Conservation (phyloP, 2,329 filamentous ascomycete species). For the Helminthosporium solani region DNA sequence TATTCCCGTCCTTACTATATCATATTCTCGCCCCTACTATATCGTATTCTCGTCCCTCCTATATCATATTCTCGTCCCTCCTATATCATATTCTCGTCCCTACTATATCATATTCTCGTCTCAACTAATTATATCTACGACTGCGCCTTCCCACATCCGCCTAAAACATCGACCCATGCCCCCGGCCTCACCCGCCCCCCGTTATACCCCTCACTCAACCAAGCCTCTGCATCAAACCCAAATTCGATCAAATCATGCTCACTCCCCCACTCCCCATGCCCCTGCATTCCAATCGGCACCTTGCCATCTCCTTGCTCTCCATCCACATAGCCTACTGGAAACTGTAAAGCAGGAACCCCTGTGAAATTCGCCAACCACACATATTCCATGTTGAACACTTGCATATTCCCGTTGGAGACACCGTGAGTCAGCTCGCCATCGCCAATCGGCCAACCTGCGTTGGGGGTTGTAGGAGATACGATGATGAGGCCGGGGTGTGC, state of each 20-base stretch:
- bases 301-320: slow-evolving; percentile 59
- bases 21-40: no score
- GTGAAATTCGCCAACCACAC: slow-evolving; percentile 81
- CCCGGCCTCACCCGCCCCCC: slow-evolving; percentile 40
- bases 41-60: no score
- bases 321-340: slow-evolving; percentile 71
- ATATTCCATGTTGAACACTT: slow-evolving; percentile 79
- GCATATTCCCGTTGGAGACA: slow-evolving; percentile 70
- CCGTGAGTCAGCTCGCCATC: slow-evolving; percentile 63
- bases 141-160: background rate
- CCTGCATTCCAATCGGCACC: slow-evolving; percentile 56
- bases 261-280: slow-evolving; percentile 56
- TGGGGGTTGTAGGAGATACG: slow-evolving; percentile 74
- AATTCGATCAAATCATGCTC: slow-evolving; percentile 56
- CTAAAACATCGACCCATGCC: slow-evolving; percentile 45
- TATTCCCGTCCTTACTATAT: no score
- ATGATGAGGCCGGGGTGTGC: slow-evolving; percentile 74
- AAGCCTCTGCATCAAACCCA: slow-evolving; percentile 54
- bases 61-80: no score
- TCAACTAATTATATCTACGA: no score
- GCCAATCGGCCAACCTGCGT: slow-evolving; percentile 73
- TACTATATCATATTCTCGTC: no score
- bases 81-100: no score
- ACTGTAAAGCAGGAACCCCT: slow-evolving; percentile 73
- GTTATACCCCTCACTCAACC: slow-evolving; percentile 42